phyloP scores from a whole-genome alignment of 768 basidiomycete genomes.

The Suillus bovinus region DNA sequence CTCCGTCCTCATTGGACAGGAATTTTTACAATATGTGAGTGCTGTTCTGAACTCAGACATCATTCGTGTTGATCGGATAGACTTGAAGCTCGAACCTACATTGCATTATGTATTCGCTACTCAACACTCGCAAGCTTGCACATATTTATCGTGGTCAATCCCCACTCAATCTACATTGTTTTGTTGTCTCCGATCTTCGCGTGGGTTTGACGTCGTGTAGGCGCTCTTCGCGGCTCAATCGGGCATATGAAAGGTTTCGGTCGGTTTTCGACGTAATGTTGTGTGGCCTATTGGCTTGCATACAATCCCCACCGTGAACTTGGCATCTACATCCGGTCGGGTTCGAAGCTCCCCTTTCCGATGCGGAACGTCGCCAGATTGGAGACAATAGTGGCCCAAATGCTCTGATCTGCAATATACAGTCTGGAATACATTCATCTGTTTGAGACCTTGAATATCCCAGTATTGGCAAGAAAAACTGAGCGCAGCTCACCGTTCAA shows the following conservation, averaged over 20 bases:
- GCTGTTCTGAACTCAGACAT: background rate
- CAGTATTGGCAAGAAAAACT: background rate
- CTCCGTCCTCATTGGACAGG: background rate
- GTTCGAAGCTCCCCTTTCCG: constrained; percentile 25
- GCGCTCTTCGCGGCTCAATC: constrained; percentile 13
- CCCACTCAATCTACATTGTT: constrained; percentile 6
- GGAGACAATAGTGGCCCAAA: constrained; percentile 35
- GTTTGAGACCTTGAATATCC: constrained; percentile 8
- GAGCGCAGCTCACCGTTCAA: constrained; percentile 25
- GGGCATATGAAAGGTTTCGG: constrained; percentile 29
- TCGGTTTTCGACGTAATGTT: constrained; percentile 12
- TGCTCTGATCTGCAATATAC: constrained; percentile 31
- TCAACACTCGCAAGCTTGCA: background rate
- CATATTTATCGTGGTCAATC: background rate
- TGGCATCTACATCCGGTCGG: constrained; percentile 26
- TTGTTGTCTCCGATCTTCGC: too few relatives aligned
- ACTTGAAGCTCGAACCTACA: background rate
- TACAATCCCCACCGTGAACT: constrained; percentile 26
- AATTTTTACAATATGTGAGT: background rate
- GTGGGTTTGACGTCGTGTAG: background rate
- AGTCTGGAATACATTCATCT: constrained; percentile 36
- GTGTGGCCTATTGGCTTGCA: constrained; percentile 13
- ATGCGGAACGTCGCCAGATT: constrained; percentile 32
- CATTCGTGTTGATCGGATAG: background rate
- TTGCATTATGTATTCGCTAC: background rate